Evolutionary conservation across 1,284 basidiomycete species (phyloP), one percentile per base, ranked within the genome.

Genomic region (Spongispora temasekensis): DNA sequence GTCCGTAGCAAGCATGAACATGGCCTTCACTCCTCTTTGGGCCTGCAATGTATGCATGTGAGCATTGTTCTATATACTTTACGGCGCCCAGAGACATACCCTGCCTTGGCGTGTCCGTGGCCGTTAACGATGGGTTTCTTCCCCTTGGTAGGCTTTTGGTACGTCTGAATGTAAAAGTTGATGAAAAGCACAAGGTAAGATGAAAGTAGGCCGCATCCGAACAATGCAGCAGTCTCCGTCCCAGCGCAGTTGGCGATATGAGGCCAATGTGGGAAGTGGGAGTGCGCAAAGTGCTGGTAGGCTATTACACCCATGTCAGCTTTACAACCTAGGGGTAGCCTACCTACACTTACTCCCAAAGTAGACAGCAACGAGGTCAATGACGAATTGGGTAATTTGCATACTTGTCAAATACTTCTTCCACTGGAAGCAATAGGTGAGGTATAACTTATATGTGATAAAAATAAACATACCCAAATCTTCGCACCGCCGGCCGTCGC

Each of bases 331-430:
- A 25, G 32, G 53, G 55, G 53, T 59, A 59, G 10, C 51, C 55
- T 63, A 61, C 64, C 67, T 55, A 57, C 40, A 88, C 94, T 68
- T 72, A 94, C 95, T 95, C 71, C 93, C 95, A 70, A 95, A 97
- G 83, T 96, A 98, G 67, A 95, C 93, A 65, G 91, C 79, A 75
- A 85, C 85, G 40, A 98, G 79, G 78, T 98, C 95, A 69, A 98
- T 90, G 65, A 98, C 77, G 74, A 98, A 98, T 79, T 98, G 96
- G 44, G 84, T 85, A 73, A 99, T 99, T 80, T 99, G 97, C 86
- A 97, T 90, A 40, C 86, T 88, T 53, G 97, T 98, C 66, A 98
- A 80, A 77, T 95, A 93, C 78, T 96, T 95, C 83, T 98, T 98
- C 95, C 96, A 98, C 92, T 94, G 93, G 66, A 61, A 55, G 4